Percentiles rank a stretch among this genome's conserved stretches.
Conservation (phyloP, 331 rosid genomes). For the Malus hybrid region DNA sequence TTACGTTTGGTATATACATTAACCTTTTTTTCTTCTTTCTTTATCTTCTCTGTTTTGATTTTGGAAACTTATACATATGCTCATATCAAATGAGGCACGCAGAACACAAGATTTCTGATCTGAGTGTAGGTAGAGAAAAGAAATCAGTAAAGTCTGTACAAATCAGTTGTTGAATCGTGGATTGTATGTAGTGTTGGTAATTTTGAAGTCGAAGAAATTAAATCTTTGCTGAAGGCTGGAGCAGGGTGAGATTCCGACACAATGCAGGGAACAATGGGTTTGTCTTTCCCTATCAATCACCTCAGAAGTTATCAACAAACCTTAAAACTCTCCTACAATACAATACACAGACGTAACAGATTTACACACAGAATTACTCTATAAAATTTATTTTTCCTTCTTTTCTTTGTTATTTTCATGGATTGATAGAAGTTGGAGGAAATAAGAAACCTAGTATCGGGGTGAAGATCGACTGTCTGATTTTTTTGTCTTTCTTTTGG, state of each 20-base stretch:
- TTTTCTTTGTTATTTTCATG: background rate
- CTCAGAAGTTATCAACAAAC: background rate
- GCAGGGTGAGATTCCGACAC: background rate
- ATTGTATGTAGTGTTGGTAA: too few relatives aligned
- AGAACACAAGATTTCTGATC: background rate
- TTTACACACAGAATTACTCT: background rate
- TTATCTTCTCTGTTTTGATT: background rate
- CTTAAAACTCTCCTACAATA: background rate
- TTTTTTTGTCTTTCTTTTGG: background rate
- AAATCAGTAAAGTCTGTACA: background rate
- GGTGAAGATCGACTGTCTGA: background rate
- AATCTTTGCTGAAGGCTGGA: background rate
- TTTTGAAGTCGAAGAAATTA: background rate
- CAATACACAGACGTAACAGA: background rate
- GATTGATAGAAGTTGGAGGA: background rate
- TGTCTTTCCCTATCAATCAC: background rate
- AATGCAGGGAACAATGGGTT: background rate
- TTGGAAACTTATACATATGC: background rate
- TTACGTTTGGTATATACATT: slow-evolving; percentile 58
- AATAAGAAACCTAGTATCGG: background rate
- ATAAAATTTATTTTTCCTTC: background rate
- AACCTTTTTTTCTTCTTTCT: background rate
- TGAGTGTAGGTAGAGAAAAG: too few relatives aligned
- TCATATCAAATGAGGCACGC: background rate
- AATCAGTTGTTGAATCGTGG: background rate